phyloP scores from a whole-genome alignment of 257 asterid genomes.

The Przewalskia tangutica region DNA sequence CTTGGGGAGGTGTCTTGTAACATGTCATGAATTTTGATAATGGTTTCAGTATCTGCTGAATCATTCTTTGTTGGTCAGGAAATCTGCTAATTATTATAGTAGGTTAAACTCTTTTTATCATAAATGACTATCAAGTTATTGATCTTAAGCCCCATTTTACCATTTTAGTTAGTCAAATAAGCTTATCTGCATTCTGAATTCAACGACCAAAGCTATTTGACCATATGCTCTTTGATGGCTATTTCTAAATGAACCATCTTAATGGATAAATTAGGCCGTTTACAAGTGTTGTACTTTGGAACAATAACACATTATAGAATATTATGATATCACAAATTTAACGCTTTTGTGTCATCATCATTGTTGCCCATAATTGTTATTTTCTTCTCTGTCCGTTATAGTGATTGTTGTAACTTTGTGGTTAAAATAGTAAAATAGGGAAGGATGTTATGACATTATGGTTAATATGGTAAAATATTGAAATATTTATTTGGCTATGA shows the following conservation, averaged over 20 bases:
- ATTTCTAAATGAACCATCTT: background rate
- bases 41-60: background rate
- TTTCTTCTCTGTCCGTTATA: background rate
- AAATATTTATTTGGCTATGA: background rate
- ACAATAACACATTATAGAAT: background rate
- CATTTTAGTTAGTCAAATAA: background rate
- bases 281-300: background rate
- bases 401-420: background rate
- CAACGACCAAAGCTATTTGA: too few relatives aligned
- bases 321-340: background rate
- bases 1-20: background rate
- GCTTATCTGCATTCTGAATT: too few relatives aligned
- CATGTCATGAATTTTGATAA: background rate
- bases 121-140: background rate
- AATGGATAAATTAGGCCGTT: background rate
- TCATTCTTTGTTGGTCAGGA: background rate
- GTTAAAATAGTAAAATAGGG: background rate
- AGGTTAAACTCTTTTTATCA: background rate
- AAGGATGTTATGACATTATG: background rate
- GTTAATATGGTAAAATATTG: background rate
- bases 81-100: background rate
- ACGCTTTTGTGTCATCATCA: background rate
- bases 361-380: background rate
- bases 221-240: background rate
- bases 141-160: background rate